Evolutionary conservation across 148 eudicot genomes (phyloP).

Genomic region (Dysphania ambrosioides): DNA sequence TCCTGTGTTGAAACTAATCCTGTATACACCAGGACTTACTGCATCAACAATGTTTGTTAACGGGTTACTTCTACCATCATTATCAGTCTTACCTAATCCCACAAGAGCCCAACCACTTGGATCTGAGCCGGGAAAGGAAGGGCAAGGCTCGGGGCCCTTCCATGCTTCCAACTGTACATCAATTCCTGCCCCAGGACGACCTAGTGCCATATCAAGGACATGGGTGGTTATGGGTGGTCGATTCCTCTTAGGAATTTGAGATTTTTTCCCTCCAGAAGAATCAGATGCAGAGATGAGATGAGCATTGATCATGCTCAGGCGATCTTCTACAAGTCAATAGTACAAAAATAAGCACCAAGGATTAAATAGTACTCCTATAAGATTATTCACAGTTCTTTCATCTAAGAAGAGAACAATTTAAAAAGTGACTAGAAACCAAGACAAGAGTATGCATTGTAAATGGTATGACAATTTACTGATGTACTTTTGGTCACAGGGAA

Average conservation of each 20-base stretch:
- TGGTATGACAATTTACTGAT: background rate
- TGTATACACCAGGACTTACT: constrained; percentile 59
- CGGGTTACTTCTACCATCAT: constrained; percentile 85
- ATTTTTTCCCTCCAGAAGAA: constrained; percentile 30
- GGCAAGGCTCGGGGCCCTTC: constrained; percentile 40
- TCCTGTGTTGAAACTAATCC: constrained; percentile 83
- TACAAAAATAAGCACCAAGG: constrained; percentile 13
- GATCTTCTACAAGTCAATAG: constrained; percentile 72
- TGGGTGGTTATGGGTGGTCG: constrained; percentile 96
- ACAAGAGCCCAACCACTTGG: constrained; percentile 43
- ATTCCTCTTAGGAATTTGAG: constrained; percentile 47
- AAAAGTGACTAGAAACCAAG: background rate
- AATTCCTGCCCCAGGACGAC: constrained; percentile 62
- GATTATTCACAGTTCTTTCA: too few species aligned
- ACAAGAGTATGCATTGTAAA: background rate
- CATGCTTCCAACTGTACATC: constrained; percentile 73
- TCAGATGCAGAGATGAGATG: constrained; percentile 53
- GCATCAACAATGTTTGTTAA: constrained; percentile 67
- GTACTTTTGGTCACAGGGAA: too few species aligned
- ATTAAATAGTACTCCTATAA: too few species aligned
- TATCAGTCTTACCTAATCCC: constrained; percentile 67
- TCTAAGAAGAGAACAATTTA: background rate
- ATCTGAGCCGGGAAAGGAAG: constrained; percentile 48
- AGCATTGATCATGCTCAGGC: constrained; percentile 65
- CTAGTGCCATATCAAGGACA: constrained; percentile 67